phyloP scores from a whole-genome alignment of 208 protist species.

The Crithidia mellificae region DNA sequence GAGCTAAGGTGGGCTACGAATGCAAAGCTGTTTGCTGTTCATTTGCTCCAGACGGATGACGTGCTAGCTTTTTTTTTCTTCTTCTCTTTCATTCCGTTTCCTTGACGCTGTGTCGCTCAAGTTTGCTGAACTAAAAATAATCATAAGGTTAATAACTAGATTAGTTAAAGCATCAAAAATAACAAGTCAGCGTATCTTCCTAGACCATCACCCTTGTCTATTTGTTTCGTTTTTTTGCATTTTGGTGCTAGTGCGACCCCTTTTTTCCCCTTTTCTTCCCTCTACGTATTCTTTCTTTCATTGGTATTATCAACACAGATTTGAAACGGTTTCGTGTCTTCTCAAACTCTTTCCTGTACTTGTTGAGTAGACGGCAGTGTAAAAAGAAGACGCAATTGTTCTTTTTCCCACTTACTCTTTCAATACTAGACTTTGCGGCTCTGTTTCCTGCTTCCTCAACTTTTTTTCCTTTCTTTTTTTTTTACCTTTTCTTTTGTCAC shows the following conservation, averaged over 20 bases:
- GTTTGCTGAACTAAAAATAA: not conserved
- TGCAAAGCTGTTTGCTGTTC: not conserved
- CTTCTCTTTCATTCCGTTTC: conserved; percentile 8
- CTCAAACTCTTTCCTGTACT: no score
- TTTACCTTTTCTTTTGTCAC: no score
- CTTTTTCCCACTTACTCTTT: not conserved
- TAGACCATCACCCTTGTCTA: not conserved
- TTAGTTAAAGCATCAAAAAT: not conserved
- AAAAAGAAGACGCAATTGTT: not conserved
- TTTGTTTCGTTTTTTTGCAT: not conserved
- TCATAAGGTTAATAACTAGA: not conserved
- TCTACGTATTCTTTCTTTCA: not conserved
- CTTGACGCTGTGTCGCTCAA: not conserved
- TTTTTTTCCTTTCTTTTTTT: no score
- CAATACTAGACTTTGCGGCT: not conserved
- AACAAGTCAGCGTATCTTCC: not conserved
- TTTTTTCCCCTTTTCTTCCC: not conserved
- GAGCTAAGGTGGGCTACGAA: not conserved
- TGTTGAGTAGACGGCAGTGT: not conserved
- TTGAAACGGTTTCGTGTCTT: no score
- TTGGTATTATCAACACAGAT: no score
- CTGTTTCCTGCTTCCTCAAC: no score
- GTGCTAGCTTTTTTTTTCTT: not conserved
- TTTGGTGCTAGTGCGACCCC: not conserved
- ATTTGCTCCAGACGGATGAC: not conserved